phyloP scores from a whole-genome alignment of 2,329 filamentous ascomycete species.

The Calonectria hongkongensis region DNA sequence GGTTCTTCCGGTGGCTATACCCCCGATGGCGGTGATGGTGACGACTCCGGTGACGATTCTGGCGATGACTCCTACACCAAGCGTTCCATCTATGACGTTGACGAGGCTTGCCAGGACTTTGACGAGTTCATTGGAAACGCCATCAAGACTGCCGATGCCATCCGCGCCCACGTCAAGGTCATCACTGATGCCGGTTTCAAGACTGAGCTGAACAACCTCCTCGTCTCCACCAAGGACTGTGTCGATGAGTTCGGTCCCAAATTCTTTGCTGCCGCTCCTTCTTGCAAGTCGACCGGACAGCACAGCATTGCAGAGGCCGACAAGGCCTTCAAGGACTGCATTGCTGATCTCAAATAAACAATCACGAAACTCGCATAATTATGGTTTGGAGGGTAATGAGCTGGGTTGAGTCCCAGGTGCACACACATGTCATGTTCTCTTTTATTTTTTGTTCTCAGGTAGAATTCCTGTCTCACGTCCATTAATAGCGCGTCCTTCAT shows the following conservation, averaged over 20 bases:
- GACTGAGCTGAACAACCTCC: conserved; percentile 3
- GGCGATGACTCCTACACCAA: conserved; percentile 9
- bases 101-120: conserved; percentile 13
- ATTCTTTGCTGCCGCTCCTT: conserved; percentile 12
- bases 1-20: conserved; percentile 14
- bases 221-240: conserved; percentile 21
- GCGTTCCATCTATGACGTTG: background rate
- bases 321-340: conserved; percentile 9
- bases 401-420: too few relatives aligned
- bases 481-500: background rate
- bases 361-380: background rate
- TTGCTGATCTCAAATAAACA: conserved; percentile 11
- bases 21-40: background rate
- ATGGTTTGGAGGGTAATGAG: background rate
- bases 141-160: conserved; percentile 23
- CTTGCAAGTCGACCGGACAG: conserved; percentile 12
- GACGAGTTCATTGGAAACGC: conserved; percentile 26
- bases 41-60: background rate
- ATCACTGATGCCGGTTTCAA: conserved; percentile 4
- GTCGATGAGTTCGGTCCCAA: conserved; percentile 21
- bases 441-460: background rate
- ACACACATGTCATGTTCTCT: too few relatives aligned
- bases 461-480: conserved; percentile 4
- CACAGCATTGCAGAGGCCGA: conserved; percentile 13
- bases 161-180: conserved; percentile 5